Base-by-base conservation (phyloP, 768 basidiomycete species). In the Rhizopogon vulgaris region DNA sequence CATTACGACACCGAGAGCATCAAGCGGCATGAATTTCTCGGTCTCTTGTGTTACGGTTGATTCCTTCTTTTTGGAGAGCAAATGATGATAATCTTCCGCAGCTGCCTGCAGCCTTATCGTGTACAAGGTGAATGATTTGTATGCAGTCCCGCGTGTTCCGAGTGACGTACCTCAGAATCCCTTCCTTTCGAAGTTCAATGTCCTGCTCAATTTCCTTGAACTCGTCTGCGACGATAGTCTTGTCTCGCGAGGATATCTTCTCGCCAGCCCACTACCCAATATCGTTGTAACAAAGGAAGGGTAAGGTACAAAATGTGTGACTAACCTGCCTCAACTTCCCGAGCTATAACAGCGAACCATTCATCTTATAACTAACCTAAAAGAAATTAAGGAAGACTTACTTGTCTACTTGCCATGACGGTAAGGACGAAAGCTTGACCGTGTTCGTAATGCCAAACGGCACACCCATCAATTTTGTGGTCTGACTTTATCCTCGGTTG, bases 1-100 rank as follows among this genome's bases (percentile, higher is more conserved):
- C 91, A 94, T 92, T 41, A 90, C 87, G 49, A 90, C 76, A 1
- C 92, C 92, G 9, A 95, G 73, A 27, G 82, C 79, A 57, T 94
- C 91, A 27, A 90, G 73, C 0, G 87, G 80, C 10, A 90, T 68
- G 34, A 89, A 74, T 64, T 94, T 91, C 54, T 86, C 86, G 5
- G 64, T 54, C 52, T 83, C 80, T 14, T 81, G 81, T 3, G 82
- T 68, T 1, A 76, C 79, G 24, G 78, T 78, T n/a, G 76, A 80
- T 18, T 82, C 74, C 62, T 85, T 87, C 71, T 84, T 88, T 75
- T 91, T 91, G 11, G 82, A 77, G n/a, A 94, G 65, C 14, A 74
- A 72, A 57, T 78, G 75, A 49, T 88, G 81, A 61, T 87, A 94
- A 14, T 76, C 79, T 56, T 82, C 78, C 2, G 88, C 83, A n/a